Evolutionary conservation across 2,329 filamentous ascomycete genomes (phyloP).

Genomic region (Fusarium heterosporum): DNA sequence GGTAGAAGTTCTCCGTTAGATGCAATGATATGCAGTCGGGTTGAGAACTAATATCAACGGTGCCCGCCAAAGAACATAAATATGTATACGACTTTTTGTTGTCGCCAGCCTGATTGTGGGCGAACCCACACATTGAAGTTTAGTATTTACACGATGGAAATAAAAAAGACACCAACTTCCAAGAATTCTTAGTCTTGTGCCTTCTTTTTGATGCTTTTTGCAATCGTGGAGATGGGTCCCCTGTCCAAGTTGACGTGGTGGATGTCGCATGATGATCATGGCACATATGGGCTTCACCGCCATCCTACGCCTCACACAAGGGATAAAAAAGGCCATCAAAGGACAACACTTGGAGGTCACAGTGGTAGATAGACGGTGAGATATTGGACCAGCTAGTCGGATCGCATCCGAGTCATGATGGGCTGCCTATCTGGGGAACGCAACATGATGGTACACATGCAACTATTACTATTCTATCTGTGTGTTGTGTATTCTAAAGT

Average conservation of each 20-base stretch:
- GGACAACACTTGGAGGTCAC: background rate
- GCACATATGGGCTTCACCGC: constrained; percentile 35
- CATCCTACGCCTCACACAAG: constrained; percentile 32
- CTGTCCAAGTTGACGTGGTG: constrained; percentile 29
- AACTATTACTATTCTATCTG: constrained; percentile 8
- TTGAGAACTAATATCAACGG: background rate
- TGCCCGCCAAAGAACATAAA: background rate
- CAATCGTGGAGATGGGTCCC: constrained; percentile 30
- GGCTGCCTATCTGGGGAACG: background rate
- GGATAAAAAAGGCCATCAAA: constrained; percentile 2
- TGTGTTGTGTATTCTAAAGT: background rate
- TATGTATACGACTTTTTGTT: constrained; percentile 3
- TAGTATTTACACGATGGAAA: background rate
- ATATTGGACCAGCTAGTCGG: constrained; percentile 3
- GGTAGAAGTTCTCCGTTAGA: background rate
- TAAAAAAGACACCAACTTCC: constrained; percentile 6
- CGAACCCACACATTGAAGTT: constrained; percentile 14
- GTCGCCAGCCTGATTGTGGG: constrained; percentile 1
- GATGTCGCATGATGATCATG: constrained; percentile 41
- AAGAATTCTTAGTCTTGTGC: constrained; percentile 12
- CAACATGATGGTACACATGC: background rate
- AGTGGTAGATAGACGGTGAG: constrained; percentile 1
- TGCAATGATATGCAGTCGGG: background rate
- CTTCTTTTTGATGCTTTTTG: constrained; percentile 20
- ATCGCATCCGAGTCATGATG: constrained; percentile 11